Conservation (phyloP, 306 rosid genomes). For the Dryas drummondii region DNA sequence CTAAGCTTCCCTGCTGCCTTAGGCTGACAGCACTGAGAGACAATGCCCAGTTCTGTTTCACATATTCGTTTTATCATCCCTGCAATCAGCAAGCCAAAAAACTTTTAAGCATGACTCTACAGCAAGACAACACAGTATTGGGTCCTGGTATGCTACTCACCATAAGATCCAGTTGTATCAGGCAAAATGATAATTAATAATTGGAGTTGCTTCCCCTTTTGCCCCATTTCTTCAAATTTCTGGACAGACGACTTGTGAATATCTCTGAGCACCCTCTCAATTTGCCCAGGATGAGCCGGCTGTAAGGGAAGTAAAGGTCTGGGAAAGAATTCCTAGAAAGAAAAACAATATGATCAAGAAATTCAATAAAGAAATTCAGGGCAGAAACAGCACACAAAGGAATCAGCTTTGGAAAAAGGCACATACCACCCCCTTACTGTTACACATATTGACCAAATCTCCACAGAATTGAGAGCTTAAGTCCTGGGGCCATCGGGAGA, state of each 20-base stretch:
- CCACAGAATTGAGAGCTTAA: constrained; percentile 27
- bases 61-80: constrained; percentile 67
- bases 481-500: constrained; percentile 22
- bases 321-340: constrained; percentile 35
- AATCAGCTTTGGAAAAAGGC: not conserved
- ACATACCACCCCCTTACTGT: constrained; percentile 70
- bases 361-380: not conserved
- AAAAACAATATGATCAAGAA: not conserved
- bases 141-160: constrained; percentile 31
- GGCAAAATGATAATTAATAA: constrained; percentile 70
- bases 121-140: not conserved
- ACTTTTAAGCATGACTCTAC: not conserved
- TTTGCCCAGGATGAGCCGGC: constrained; percentile 8
- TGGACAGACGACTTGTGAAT: constrained; percentile 28
- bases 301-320: constrained; percentile 41
- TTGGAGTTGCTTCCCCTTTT: constrained; percentile 33
- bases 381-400: not conserved
- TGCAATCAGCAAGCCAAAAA: constrained; percentile 13
- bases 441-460: constrained; percentile 48
- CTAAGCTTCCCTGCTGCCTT: constrained; percentile 25
- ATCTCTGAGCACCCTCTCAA: constrained; percentile 41
- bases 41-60: constrained; percentile 83
- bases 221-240: constrained; percentile 7
- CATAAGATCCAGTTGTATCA: constrained; percentile 55
- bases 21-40: constrained; percentile 75